Evolutionary conservation across 108 stramenopile species (phyloP), one percentile per base, ranked within the genome.

Genomic region (Fistulifera pelliculosa): DNA sequence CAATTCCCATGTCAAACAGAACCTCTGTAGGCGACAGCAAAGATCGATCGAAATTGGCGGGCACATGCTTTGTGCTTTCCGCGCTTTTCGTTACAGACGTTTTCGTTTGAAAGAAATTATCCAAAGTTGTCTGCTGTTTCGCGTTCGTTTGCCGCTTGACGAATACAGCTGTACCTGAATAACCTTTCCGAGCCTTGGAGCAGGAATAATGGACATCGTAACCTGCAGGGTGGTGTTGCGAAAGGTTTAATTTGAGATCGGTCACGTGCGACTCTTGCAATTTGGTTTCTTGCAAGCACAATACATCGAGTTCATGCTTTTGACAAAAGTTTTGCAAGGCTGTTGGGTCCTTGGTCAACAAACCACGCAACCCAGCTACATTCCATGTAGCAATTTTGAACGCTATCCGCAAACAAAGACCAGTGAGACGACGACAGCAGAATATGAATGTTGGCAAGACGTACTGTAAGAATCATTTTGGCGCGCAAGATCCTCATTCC

Each of bases 161-260:
- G 64, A 96, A 96, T 25, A 94, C 88, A 24, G 90, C 94, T 1
- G 93, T 93, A 21, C 98, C 98, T 18, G 95, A 82, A 73, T 99
- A 99, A 15, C 98, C 98, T 58, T 96, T 97, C 75, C 95, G 97
- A 41, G 63, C 85, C 4, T 77, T 86, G 12, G 83, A 85, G 61
- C 86, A 96, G 54, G 71, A 80, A 63, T 74, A 99, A 65, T 93
- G 69, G 27, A 78, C 71, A 17, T 85, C 77, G 68, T 95, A 99
- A 7, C 90, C 94, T 10, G 87, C 69, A 19, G 84, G 54, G 17
- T 76, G 60, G 54, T 71, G 65, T 10, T 77, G 81, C 40, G 65
- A 55, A 13, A 93, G 38, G 21, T 85, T 73, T 27, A 87, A 35
- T 61, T 85, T 89, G 11, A 76, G 67, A 73, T 93, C 92, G 17